Base-by-base conservation (phyloP, 345 rosid genomes). In the Raphanus sativus region DNA sequence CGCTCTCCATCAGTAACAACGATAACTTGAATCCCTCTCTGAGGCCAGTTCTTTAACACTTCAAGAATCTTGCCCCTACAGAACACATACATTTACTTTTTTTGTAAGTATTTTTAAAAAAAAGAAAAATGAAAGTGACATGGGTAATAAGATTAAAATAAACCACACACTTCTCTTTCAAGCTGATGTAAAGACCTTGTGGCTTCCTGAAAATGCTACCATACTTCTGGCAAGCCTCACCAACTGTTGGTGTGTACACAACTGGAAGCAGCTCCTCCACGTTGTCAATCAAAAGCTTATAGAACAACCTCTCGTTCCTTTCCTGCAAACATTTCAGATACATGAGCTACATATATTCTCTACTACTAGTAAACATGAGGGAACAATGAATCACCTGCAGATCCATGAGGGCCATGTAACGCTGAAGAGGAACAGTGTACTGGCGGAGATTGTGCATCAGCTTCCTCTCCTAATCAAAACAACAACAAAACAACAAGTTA, bases 1-100 rank as follows among this genome's bases (percentile, higher is more conserved):
- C 98, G 84, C 82, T 95, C 99, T 66, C 98, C 99, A 62, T 95
- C 99, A 25, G 98, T 95, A 54, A 95, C 99, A 62, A 95, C 99
- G 21, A 92, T 95, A 70, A 95, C 99, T 83, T 95, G 98, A 81
- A 95, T 88, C 33, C 84, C 88, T 77, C 89, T 89, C 86, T 90
- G 94, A 0, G 98, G 98, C 99, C 99, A 92, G 75, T 95, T 92
- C 84, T 89, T 95, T 83, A 95, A 71, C 30, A 90, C 94, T 88
- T 95, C 96, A 73, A 87, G 93, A 80, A 95, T 87, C 82, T 85
- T 95, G 9, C 98, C 98, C 89, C 99, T 95, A 68, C 34, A 76
- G 69, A 17, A 54, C 75, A 15, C 58, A 73, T 52, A 73, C 76
- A 73, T 38, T 70, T 74, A 74, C 45, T 55, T 52, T 13, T 40